Conservation (phyloP, 2,329 filamentous ascomycete species). For the Monosporascus sp. region DNA sequence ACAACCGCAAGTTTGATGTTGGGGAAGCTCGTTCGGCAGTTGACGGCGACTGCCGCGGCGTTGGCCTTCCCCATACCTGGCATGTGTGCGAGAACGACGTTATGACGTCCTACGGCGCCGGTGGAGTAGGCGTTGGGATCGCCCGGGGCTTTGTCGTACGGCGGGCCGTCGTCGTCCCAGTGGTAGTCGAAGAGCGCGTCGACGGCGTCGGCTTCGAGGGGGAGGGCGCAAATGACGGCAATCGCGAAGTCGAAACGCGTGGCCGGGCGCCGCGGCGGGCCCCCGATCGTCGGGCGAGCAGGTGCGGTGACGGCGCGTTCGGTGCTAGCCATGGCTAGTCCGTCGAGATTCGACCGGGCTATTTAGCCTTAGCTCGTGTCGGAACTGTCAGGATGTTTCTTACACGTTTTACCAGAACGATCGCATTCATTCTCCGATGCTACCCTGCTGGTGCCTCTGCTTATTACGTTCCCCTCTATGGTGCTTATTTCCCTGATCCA, state of each 20-base stretch:
- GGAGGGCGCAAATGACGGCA: slow-evolving; percentile 27
- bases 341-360: too few relatives aligned
- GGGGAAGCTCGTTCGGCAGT: slow-evolving; percentile 9
- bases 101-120: slow-evolving; percentile 20
- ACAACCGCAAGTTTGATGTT: slow-evolving; percentile 11
- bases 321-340: too few relatives aligned
- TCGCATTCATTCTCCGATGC: too few relatives aligned
- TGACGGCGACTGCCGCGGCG: slow-evolving; percentile 11
- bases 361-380: too few relatives aligned
- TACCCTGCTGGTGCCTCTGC: too few relatives aligned
- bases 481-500: too few relatives aligned
- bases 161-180: slow-evolving; percentile 15
- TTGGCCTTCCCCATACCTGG: slow-evolving; percentile 20
- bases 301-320: too few relatives aligned
- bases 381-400: too few relatives aligned
- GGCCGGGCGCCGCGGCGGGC: slow-evolving; percentile 2
- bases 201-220: slow-evolving; percentile 20
- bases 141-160: slow-evolving; percentile 15
- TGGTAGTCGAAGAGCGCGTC: slow-evolving; percentile 16
- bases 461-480: too few relatives aligned
- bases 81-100: slow-evolving; percentile 25
- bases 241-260: slow-evolving; percentile 19
- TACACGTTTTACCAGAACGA: too few relatives aligned
- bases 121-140: slow-evolving; percentile 24
- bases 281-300: too few relatives aligned